Evolutionary conservation across 2,329 filamentous ascomycete genomes (phyloP).

Genomic region (Ophiostoma perfectum): DNA sequence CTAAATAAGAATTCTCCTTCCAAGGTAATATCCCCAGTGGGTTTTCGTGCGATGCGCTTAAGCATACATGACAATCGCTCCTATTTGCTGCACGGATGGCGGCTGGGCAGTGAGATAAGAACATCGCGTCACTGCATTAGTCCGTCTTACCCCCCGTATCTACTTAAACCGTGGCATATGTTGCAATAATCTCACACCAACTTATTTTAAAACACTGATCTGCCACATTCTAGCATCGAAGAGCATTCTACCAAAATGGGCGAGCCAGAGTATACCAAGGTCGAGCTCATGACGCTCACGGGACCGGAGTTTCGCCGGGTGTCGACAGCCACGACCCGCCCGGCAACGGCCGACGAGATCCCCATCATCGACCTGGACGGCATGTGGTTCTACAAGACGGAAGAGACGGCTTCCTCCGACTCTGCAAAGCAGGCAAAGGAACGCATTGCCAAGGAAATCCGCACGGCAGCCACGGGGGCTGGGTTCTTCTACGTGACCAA

Average conservation of each 20-base stretch:
- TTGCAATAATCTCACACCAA: no score
- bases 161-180: no score
- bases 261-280: constrained; percentile 20
- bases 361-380: constrained; percentile 48
- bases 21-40: neutral
- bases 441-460: constrained; percentile 39
- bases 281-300: constrained; percentile 31
- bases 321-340: constrained; percentile 35
- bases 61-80: neutral
- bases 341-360: constrained; percentile 41
- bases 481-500: constrained; percentile 30
- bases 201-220: no score
- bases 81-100: constrained; percentile 3
- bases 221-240: no score
- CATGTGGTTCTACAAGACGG: constrained; percentile 33
- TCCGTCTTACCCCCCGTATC: neutral
- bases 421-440: constrained; percentile 15
- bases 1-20: no score
- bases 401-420: constrained; percentile 22
- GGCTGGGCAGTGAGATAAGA: constrained; percentile 3
- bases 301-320: constrained; percentile 37
- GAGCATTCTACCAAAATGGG: constrained; percentile 5
- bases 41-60: neutral
- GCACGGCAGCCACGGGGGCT: constrained; percentile 25
- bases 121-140: constrained; percentile 2